A percentile compares a stretch with the other conserved stretches of the same genome.
phyloP scores from a whole-genome alignment of 345 rosid genomes.

The Fremontodendron californicum region DNA sequence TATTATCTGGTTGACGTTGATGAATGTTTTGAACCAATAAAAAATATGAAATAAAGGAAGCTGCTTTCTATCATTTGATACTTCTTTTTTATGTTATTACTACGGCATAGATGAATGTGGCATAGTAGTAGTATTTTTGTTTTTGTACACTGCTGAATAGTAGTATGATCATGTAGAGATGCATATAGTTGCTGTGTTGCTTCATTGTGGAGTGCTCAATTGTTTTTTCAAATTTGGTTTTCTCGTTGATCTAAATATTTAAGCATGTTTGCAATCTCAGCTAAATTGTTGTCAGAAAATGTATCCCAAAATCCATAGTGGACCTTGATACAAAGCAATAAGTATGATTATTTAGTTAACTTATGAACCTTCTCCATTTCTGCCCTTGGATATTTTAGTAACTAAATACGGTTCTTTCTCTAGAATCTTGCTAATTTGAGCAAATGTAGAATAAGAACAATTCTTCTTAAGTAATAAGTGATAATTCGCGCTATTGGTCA shows the following conservation, averaged over 20 bases:
- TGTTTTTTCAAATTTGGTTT: neutral
- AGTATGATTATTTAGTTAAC: neutral
- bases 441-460: neutral
- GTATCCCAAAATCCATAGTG: neutral
- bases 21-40: slow-evolving; percentile 3
- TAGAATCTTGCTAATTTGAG: neutral
- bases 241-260: neutral
- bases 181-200: neutral
- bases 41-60: neutral
- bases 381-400: neutral
- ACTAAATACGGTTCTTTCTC: neutral
- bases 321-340: neutral
- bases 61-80: slow-evolving; percentile 9
- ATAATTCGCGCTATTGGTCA: neutral
- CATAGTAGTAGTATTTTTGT: neutral
- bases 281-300: neutral
- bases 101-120: neutral
- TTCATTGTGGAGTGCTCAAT: neutral
- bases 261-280: neutral
- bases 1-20: neutral
- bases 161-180: neutral
- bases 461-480: neutral
- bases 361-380: neutral
- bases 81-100: neutral
- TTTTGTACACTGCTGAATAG: neutral